These are phyloP conservation scores for Candida golubevii DNA, from an alignment of 805 yeast species.

Conservation along the genomic window DNA sequence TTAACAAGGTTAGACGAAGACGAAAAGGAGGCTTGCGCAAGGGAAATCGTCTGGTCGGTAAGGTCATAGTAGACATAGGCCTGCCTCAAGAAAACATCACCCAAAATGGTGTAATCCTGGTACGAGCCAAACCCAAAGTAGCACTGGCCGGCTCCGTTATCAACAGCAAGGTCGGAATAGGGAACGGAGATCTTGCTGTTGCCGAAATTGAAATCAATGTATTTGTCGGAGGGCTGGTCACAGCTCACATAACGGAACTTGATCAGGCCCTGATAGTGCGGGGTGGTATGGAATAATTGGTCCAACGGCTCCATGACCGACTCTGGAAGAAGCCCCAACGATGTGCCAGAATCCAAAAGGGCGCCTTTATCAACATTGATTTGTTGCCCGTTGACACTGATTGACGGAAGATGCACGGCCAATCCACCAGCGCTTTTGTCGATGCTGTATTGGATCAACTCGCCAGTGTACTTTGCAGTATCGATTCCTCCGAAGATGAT, in stretches of 20 bases:
- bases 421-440: conserved; percentile 5
- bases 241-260: conserved; percentile 9
- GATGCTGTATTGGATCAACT: conserved; percentile 5
- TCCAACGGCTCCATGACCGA: conserved; percentile 8
- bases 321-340: conserved; percentile 8
- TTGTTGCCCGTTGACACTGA: conserved; percentile 6
- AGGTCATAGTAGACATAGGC: conserved; percentile 17
- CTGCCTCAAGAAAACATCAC: conserved; percentile 17
- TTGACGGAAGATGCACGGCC: conserved; percentile 4
- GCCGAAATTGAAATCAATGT: conserved; percentile 11
- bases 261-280: conserved; percentile 3
- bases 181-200: conserved; percentile 5
- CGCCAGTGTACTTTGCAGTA: conserved; percentile 30
- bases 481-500: conserved; percentile 41
- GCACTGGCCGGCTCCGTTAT: conserved; percentile 6
- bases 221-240: conserved; percentile 14
- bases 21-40: conserved; percentile 8
- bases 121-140: conserved; percentile 11
- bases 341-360: conserved; percentile 14
- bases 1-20: background rate
- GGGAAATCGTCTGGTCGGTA: conserved; percentile 10
- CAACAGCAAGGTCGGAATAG: conserved; percentile 7
- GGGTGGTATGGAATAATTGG: conserved; percentile 5
- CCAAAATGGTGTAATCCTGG: conserved; percentile 8
- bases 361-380: conserved; percentile 1